Evolutionary conservation across 805 yeast genomes (phyloP), one percentile per base, ranked within the genome.

Genomic region (Phaffomyces antillensis): DNA sequence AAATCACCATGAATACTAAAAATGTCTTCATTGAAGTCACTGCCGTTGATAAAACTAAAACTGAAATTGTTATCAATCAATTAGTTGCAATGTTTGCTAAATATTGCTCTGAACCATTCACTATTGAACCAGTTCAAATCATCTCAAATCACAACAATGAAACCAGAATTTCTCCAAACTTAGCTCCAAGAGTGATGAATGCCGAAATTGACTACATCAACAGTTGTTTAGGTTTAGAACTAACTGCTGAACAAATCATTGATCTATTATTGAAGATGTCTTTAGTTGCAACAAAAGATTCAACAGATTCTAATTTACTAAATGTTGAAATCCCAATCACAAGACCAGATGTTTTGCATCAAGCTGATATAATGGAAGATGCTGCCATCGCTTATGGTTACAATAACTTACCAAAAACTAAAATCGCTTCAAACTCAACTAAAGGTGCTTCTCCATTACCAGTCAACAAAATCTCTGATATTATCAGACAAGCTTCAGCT

Each of bases 281-380:
- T 15, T 74, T 93, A 53, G 64, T 63, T 44, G 93, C 95, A 23
- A 59, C 63, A 17, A 77, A 79, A 30, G 69, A 82, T 5, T 50
- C 65, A 4, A 55, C 62, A 1, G 73, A 77, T 52, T 56, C 67
- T 8, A 72, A 79, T 51, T 55, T 61, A 35, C 42, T 61, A 30
- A 63, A 63, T 36, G 61, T 77, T 35, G 61, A 86, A 41, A 79
- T 93, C 48, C 99, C 99, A 51, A 83, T 87, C 59, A 93, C 99
- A 34, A 85, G 99, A 72, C 82, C 98, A 11, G 99, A 93, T 67
- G 77, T 93, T 50, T 74, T 93, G 59, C 99, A 93, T 67, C 95
- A 88, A 64, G 91, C 98, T 75, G 99, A 93, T 68, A 83, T 93
- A 54, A 86, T 93, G 95, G 99, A 93, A 68, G 99, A 93, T 66